Evolutionary conservation across 495 filamentous ascomycete species (phyloP).

Genomic region (Ascodesmis nigricans): DNA sequence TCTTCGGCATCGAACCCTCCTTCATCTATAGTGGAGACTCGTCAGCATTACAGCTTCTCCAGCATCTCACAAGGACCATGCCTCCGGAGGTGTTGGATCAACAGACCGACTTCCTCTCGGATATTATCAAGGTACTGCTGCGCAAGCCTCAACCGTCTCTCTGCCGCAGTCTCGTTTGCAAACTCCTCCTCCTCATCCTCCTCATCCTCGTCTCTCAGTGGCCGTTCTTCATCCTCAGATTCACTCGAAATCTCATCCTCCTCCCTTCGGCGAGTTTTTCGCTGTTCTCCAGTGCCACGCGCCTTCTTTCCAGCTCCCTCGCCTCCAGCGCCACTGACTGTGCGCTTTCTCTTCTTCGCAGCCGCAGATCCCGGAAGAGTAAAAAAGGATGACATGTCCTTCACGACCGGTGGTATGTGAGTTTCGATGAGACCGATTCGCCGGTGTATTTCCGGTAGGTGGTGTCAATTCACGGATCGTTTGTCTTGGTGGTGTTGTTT

Average conservation of each 20-base stretch:
- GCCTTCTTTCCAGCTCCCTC: slow-evolving; percentile 22
- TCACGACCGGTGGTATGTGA: slow-evolving; percentile 1
- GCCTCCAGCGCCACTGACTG: too few relatives aligned
- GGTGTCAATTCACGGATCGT: background rate
- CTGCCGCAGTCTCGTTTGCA: slow-evolving; percentile 53
- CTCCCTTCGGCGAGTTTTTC: slow-evolving; percentile 28
- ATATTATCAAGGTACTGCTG: slow-evolving; percentile 87
- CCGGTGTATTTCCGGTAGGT: background rate
- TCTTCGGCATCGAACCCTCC: slow-evolving; percentile 80
- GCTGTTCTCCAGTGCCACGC: slow-evolving; percentile 28
- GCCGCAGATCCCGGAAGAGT: slow-evolving; percentile 48
- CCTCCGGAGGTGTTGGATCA: too few relatives aligned
- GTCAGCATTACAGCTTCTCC: slow-evolving; percentile 3
- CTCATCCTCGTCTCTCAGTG: slow-evolving; percentile 21
- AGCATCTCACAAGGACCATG: too few relatives aligned
- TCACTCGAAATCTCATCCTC: slow-evolving; percentile 78
- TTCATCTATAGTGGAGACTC: slow-evolving; percentile 27
- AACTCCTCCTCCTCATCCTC: slow-evolving; percentile 31
- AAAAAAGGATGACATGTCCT: slow-evolving; percentile 36
- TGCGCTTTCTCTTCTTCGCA: slow-evolving; percentile 65
- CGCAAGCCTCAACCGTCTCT: slow-evolving; percentile 67
- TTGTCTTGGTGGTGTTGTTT: background rate
- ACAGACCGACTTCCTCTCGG: slow-evolving; percentile 41
- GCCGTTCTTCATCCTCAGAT: slow-evolving; percentile 36
- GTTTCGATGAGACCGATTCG: background rate